Conservation (phyloP, 208 protist genomes). For the Tetramitus jugosus region DNA sequence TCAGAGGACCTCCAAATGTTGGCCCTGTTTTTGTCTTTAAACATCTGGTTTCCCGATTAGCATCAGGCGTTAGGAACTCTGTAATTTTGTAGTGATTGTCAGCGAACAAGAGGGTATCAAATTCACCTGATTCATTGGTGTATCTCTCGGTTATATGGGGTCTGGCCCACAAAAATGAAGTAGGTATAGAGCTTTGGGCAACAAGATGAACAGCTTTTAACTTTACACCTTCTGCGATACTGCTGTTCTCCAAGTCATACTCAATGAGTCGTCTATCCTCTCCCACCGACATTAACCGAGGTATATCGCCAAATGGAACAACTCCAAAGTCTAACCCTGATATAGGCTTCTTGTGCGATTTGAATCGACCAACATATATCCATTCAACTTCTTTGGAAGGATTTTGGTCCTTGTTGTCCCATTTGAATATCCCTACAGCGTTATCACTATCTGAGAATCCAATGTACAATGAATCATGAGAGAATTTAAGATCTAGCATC, state of each 20-base stretch:
- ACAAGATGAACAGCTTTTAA: slow-evolving; percentile 69
- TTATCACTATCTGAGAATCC: slow-evolving; percentile 57
- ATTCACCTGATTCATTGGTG: neutral
- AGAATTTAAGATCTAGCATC: slow-evolving; percentile 66
- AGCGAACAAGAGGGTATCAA: neutral
- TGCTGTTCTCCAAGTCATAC: slow-evolving; percentile 77
- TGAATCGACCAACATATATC: slow-evolving; percentile 76
- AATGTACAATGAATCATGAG: slow-evolving; percentile 59
- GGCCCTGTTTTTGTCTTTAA: slow-evolving; percentile 71
- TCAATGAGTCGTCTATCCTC: slow-evolving; percentile 81
- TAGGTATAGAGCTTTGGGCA: slow-evolving; percentile 72
- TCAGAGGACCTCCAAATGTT: slow-evolving; percentile 77
- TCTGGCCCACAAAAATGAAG: slow-evolving; percentile 66
- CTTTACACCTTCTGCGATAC: slow-evolving; percentile 64
- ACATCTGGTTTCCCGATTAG: slow-evolving; percentile 45
- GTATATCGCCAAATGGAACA: slow-evolving; percentile 38
- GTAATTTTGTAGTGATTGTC: slow-evolving; percentile 14
- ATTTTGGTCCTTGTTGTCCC: slow-evolving; percentile 45
- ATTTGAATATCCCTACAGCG: slow-evolving; percentile 77
- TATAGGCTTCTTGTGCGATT: slow-evolving; percentile 72
- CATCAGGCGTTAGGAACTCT: slow-evolving; percentile 1
- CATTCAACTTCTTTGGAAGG: slow-evolving; percentile 60
- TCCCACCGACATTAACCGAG: slow-evolving; percentile 75
- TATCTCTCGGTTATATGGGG: neutral
- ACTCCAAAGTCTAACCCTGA: slow-evolving; percentile 70